Conservation (phyloP, 139 green algal species). For the Chlamydomonas sphaeroides region DNA sequence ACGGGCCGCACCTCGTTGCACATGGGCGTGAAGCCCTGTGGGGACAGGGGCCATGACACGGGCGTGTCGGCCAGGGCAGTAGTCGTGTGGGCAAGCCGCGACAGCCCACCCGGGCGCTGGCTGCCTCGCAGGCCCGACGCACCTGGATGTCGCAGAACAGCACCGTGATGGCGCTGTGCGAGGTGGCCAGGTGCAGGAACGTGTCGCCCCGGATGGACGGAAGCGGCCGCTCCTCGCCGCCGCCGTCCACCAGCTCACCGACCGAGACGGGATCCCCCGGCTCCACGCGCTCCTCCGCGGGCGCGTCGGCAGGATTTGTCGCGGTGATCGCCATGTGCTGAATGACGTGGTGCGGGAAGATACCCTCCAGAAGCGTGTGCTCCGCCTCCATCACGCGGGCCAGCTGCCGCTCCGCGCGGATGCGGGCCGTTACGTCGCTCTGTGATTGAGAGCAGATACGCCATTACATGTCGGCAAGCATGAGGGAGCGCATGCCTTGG, state of each 20-base stretch:
- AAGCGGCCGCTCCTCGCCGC: background rate
- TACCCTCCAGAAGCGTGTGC: conserved; percentile 24
- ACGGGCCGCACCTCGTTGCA: background rate
- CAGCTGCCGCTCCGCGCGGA: background rate
- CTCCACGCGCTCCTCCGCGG: background rate
- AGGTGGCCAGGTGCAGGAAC: conserved; percentile 9
- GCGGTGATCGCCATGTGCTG: conserved; percentile 3
- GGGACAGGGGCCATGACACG: background rate
- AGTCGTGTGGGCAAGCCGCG: background rate
- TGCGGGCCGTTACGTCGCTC: background rate
- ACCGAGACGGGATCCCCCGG: background rate
- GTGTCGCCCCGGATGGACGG: background rate
- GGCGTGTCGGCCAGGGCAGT: too few species aligned
- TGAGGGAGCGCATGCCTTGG: too few species aligned
- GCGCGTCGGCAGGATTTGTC: background rate
- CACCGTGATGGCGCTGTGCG: background rate
- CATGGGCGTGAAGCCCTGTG: conserved; percentile 16
- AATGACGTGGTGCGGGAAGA: conserved; percentile 30
- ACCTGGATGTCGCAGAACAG: conserved; percentile 34
- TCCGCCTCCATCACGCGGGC: background rate
- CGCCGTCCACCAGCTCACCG: background rate
- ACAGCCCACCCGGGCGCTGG: too few species aligned
- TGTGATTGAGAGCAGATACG: too few species aligned
- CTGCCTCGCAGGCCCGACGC: background rate
- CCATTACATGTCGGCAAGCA: too few species aligned